Base-by-base conservation (phyloP, 1,284 basidiomycete genomes). In the Vanrija humicola region DNA sequence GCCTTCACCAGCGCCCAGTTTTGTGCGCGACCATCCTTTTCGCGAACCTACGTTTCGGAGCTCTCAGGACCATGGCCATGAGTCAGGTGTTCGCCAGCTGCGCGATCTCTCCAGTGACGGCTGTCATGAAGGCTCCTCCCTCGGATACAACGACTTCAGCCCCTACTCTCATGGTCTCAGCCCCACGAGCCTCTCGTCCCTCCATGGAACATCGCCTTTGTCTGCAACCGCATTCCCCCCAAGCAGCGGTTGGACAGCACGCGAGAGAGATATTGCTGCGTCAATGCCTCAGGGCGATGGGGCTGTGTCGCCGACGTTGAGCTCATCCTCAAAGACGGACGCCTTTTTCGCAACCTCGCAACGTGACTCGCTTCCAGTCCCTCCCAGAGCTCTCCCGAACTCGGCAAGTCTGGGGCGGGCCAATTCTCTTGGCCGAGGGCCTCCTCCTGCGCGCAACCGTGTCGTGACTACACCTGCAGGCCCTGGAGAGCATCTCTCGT, bases 291-390 rank as follows among this genome's bases (percentile, higher is more conserved):
- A 53, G 8, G 38, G 29, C 34, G 51, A 50, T 15, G 56, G 53
- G 15, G 46, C 55, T 10, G 52, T 57, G 18, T 54, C 54, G 10
- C 71, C 73, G 1, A 63, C 73, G 3, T 50, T 68, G 12, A 68
- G 65, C 26, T 66, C 67, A 12, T 56, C 63, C 34, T 70, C 68
- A 12, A 69, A 67, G 51, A 75, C 68, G 7, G 73, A 75, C 43
- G 50, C 70, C 2, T 75, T 75, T 63, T 75, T 75, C 53, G 56
- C 66, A 2, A 44, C 58, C 7, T 54, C 56, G 29, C 43, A 48
- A 21, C 47, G 47, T 10, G 59, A 64, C 46, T 47, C 54, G 8
- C 52, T 47, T 69, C 40, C n/a, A 18, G 40, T 42, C n/a, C 40
- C 19, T 42, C 40, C 40, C 12, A 34, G 34, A 34, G 9, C 34